These are phyloP conservation scores for Dactylellina cionopaga DNA, from an alignment of 2,329 filamentous ascomycete genomes.

Conservation along the genomic window DNA sequence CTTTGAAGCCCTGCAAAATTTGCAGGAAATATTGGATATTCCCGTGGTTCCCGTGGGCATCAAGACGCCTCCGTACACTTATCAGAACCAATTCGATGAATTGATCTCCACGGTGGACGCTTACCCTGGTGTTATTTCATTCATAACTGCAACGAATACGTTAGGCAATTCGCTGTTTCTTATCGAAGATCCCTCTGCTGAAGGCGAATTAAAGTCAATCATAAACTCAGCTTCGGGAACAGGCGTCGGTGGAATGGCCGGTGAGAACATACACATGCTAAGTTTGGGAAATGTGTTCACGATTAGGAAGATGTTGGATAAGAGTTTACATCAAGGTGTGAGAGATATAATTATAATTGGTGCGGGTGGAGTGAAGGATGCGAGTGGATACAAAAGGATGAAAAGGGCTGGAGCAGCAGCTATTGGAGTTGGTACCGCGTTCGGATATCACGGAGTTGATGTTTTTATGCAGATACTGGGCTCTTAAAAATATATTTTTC, in stretches of 20 bases:
- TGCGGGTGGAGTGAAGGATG: constrained; percentile 76
- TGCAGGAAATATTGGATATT: constrained; percentile 49
- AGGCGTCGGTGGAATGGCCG: constrained; percentile 77
- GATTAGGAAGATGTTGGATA: constrained; percentile 70
- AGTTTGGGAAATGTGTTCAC: constrained; percentile 79
- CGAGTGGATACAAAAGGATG: constrained; percentile 73
- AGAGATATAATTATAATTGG: constrained; percentile 73
- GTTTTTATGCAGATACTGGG: constrained; percentile 54
- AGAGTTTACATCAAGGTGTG: constrained; percentile 61
- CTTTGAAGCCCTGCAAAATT: constrained; percentile 64
- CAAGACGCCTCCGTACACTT: constrained; percentile 81
- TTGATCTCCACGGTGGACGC: constrained; percentile 67
- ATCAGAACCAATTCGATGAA: constrained; percentile 71
- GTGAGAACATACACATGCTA: constrained; percentile 76
- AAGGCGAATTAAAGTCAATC: constrained; percentile 57
- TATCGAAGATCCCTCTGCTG: constrained; percentile 22
- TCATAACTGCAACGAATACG: constrained; percentile 79
- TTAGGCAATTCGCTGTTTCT: constrained; percentile 75
- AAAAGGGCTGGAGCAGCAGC: constrained; percentile 71
- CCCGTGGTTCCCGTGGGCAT: constrained; percentile 68
- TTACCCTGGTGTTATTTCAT: constrained; percentile 62
- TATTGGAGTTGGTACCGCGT: constrained; percentile 75
- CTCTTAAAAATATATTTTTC: not conserved
- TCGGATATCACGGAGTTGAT: constrained; percentile 63
- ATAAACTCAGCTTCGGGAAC: constrained; percentile 66